Conservation (phyloP, 202 grass and related monocot genomes). For the Hordeum pubiflorum region DNA sequence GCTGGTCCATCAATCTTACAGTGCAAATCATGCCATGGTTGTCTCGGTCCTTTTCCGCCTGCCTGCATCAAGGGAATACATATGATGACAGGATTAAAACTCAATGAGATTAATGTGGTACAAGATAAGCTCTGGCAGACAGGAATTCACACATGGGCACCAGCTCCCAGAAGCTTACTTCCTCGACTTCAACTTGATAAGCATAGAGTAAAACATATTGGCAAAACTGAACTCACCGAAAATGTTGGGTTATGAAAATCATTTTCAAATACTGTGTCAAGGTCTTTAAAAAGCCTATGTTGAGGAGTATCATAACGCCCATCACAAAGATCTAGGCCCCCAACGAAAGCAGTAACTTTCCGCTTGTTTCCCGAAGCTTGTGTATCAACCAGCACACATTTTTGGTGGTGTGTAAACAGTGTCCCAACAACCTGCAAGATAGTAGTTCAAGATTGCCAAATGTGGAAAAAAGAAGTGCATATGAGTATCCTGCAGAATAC, state of each 20-base stretch:
- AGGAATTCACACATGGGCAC: background rate
- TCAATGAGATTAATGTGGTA: background rate
- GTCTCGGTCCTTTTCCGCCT: conserved; percentile 68
- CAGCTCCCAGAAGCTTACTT: background rate
- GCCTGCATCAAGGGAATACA: conserved; percentile 37
- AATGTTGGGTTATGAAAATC: conserved; percentile 92
- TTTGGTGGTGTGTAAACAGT: conserved; percentile 94
- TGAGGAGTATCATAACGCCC: conserved; percentile 94
- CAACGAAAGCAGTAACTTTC: conserved; percentile 91
- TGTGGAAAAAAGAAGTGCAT: background rate
- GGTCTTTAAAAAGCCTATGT: conserved; percentile 82
- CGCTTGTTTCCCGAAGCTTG: conserved; percentile 75
- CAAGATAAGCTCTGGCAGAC: background rate
- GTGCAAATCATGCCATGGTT: conserved; percentile 99
- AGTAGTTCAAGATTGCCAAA: conserved; percentile 18
- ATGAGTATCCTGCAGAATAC: conserved; percentile 1
- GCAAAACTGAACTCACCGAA: conserved; percentile 51
- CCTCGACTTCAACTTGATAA: background rate
- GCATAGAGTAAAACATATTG: conserved; percentile 13
- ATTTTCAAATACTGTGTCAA: conserved; percentile 77
- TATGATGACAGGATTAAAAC: conserved; percentile 9
- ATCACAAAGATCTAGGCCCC: conserved; percentile 95
- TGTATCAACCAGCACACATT: conserved; percentile 91
- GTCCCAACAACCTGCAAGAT: conserved; percentile 86
- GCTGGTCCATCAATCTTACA: conserved; percentile 92